These are phyloP conservation scores for Sugiyamaella xylanicola DNA, from an alignment of 1,139 yeast species.

Conservation along the genomic window DNA sequence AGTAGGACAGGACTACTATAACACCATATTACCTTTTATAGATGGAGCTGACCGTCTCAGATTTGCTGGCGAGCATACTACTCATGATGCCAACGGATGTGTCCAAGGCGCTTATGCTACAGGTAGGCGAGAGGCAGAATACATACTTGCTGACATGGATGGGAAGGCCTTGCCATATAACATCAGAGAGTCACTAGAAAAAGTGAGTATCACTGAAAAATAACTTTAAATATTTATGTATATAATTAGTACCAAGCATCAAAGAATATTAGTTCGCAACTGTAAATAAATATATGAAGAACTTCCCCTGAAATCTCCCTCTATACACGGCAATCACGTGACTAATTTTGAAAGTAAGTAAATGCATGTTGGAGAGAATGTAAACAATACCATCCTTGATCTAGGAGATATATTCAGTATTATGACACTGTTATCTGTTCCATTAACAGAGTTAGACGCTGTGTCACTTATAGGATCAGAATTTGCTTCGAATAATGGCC, in stretches of 20 bases:
- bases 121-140: constrained; percentile 65
- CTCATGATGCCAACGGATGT: constrained; percentile 75
- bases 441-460: not conserved
- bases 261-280: too few relatives aligned
- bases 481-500: not conserved
- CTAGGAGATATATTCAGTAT: not conserved
- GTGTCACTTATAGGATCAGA: constrained; percentile 5
- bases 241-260: not conserved
- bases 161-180: constrained; percentile 14
- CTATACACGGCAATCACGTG: not conserved
- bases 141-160: constrained; percentile 15
- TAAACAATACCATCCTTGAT: not conserved
- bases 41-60: constrained; percentile 60
- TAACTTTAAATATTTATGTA: not conserved
- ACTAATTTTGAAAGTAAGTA: too few relatives aligned
- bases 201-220: not conserved
- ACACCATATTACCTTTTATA: constrained; percentile 54
- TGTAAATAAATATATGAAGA: too few relatives aligned
- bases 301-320: too few relatives aligned
- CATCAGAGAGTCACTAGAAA: not conserved
- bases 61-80: constrained; percentile 84
- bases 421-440: not conserved
- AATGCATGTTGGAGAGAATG: too few relatives aligned
- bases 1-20: constrained; percentile 70
- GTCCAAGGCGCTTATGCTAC: constrained; percentile 81